Conservation (phyloP, 768 basidiomycete genomes). For the Pulveroboletus sp. region DNA sequence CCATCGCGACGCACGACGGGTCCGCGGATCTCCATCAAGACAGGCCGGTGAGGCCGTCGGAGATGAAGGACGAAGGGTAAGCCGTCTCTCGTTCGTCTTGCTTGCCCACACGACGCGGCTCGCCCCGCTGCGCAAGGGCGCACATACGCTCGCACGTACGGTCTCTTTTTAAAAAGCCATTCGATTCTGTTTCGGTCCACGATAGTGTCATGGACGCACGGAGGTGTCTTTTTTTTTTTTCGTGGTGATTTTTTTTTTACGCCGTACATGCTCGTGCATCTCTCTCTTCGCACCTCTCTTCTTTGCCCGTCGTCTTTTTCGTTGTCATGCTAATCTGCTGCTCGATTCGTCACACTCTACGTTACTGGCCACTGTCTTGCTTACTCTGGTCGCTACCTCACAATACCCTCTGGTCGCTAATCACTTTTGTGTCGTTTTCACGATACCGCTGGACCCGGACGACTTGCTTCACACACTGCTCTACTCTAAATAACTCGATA, state of each 20-base stretch:
- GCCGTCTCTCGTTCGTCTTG: slow-evolving; percentile 34
- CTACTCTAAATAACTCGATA: slow-evolving; percentile 29
- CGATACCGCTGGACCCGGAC: slow-evolving; percentile 35
- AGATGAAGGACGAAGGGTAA: slow-evolving; percentile 85
- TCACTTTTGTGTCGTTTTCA: slow-evolving; percentile 32
- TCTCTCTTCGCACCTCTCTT: slow-evolving; percentile 10
- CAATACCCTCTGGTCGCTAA: slow-evolving; percentile 33
- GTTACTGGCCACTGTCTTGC: slow-evolving; percentile 29
- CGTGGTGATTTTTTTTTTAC: slow-evolving; percentile 13
- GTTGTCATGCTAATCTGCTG: slow-evolving; percentile 28
- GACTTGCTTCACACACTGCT: slow-evolving; percentile 22
- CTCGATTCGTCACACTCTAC: slow-evolving; percentile 17
- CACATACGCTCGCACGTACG: slow-evolving; percentile 8
- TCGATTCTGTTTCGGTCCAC: no score
- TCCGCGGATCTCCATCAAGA: slow-evolving; percentile 34
- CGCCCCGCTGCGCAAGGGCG: slow-evolving; percentile 3
- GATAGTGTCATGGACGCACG: slow-evolving; percentile 28
- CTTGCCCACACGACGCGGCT: slow-evolving; percentile 12
- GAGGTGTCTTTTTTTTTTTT: slow-evolving; percentile 5
- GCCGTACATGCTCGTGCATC: slow-evolving; percentile 13
- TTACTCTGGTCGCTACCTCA: slow-evolving; percentile 33
- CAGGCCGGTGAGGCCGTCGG: slow-evolving; percentile 59
- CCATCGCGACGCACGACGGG: slow-evolving; percentile 37
- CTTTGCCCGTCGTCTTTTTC: slow-evolving; percentile 20
- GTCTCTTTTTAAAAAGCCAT: slow-evolving; percentile 8